Evolutionary conservation across 1,284 basidiomycete species (phyloP), one percentile per base, ranked within the genome.

Genomic region (Pulveroboletus sp.): DNA sequence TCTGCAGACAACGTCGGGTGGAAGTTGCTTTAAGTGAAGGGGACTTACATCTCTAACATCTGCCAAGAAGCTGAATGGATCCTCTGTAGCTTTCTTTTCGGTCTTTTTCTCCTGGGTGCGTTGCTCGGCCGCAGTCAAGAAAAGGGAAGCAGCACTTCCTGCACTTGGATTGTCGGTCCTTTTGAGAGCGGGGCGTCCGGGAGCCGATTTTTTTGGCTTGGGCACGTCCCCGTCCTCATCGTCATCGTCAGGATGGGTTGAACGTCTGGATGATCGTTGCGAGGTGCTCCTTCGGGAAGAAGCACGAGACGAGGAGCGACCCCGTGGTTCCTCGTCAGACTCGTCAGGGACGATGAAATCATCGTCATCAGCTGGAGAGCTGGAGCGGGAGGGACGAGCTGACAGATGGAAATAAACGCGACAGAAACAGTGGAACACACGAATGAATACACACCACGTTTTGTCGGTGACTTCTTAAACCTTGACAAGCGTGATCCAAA

Each of bases 51-150:
- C 94, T 69, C 76, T 82, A 22, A 87, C 76, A 64, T 95, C 85
- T 25, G 78, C 69, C 42, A 99, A 78, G 77, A 99, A 99, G 48
- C 81, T 74, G 74, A 91, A 99, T 3, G 92, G 85, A 61, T 87
- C 83, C 58, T 98, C 95, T 10, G 82, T 76, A 2, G 86, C 81
- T 66, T 92, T 89, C 78, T 95, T 95, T 61, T 91, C 88, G 24
- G 84, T 83, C 72, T 94, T 95, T 65, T 86, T 89, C 31, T 84
- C 81, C 63, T 88, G 82, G 53, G 85, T 82, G 9, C 91, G 83
- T 61, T 84, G 84, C 72, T 98, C 95, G 1, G 96, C 94, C 12
- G 88, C 87, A 18, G 96, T 97, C 61, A 96, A 78, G 72, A 96
- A 91, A 10, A 79, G 67, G 38, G 71, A 73, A 12, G 66, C 67